Conservation (phyloP, 306 rosid species). For the Cajanus cajan region DNA sequence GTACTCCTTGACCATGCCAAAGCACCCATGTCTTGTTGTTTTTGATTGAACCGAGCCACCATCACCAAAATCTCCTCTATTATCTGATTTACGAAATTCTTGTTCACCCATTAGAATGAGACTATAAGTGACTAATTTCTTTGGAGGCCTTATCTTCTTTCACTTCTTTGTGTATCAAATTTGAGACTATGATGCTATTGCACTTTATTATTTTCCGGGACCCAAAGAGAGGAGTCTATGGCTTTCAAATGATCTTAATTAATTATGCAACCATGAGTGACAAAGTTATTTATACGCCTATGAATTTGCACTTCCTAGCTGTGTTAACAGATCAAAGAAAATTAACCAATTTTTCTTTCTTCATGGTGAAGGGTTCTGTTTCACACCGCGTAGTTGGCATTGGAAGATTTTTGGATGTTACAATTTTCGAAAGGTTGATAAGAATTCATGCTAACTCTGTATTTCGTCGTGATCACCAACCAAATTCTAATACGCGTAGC, state of each 20-base stretch:
- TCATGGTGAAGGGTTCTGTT: not conserved
- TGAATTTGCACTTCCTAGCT: not conserved
- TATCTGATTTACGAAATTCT: conserved; percentile 21
- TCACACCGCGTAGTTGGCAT: not conserved
- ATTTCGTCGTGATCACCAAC: not conserved
- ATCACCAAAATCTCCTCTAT: not conserved
- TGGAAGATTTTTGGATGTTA: not conserved
- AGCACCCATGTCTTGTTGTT: conserved; percentile 29
- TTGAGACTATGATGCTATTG: not conserved
- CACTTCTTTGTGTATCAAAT: too few relatives aligned
- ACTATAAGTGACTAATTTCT: too few relatives aligned
- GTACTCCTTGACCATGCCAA: conserved; percentile 34
- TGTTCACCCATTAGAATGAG: conserved; percentile 51
- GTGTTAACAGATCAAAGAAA: not conserved
- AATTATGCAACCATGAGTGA: too few relatives aligned
- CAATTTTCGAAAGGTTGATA: not conserved
- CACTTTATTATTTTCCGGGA: not conserved
- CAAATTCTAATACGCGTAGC: not conserved
- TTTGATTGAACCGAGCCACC: conserved; percentile 3
- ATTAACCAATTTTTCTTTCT: not conserved
- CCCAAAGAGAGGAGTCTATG: not conserved
- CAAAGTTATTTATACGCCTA: not conserved
- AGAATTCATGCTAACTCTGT: not conserved
- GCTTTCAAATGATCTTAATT: not conserved
- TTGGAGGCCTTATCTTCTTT: too few relatives aligned